Evolutionary conservation across 495 filamentous ascomycete species (phyloP).

Genomic region (Penicillium cinerascens): DNA sequence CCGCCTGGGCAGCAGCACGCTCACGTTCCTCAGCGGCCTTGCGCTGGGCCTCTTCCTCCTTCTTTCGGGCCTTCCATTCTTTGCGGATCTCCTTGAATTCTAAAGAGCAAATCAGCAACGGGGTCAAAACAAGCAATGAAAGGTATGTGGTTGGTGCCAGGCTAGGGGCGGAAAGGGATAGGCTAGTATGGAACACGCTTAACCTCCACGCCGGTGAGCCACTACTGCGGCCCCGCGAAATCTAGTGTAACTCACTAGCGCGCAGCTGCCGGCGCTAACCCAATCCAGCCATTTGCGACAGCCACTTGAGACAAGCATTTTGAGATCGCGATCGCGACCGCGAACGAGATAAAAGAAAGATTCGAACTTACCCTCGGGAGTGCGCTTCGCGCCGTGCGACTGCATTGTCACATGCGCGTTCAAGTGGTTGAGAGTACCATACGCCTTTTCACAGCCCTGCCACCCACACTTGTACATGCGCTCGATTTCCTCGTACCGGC

Average conservation of each 20-base stretch:
- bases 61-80: slow-evolving; percentile 98
- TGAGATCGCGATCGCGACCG: slow-evolving; percentile 2
- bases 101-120: slow-evolving; percentile 34
- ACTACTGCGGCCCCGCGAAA: slow-evolving; percentile 47
- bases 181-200: slow-evolving; percentile 17
- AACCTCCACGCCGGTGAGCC: slow-evolving; percentile 39
- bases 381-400: slow-evolving; percentile 85
- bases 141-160: background rate
- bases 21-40: slow-evolving; percentile 90
- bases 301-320: slow-evolving; percentile 4
- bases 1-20: slow-evolving; percentile 58
- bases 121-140: background rate
- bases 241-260: slow-evolving; percentile 54
- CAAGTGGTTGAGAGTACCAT: slow-evolving; percentile 92
- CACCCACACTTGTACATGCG: slow-evolving; percentile 99
- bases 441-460: slow-evolving; percentile 97
- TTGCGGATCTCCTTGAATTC: slow-evolving; percentile 99
- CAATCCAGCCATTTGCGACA: slow-evolving; percentile 38
- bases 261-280: slow-evolving; percentile 28
- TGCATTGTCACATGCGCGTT: slow-evolving; percentile 99
- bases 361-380: slow-evolving; percentile 80
- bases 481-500: slow-evolving; percentile 97
- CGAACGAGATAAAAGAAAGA: slow-evolving; percentile 12
- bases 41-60: slow-evolving; percentile 89
- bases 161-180: slow-evolving; percentile 16